Base-by-base conservation (phyloP, 306 rosid species). In the Quercus bicolor region DNA sequence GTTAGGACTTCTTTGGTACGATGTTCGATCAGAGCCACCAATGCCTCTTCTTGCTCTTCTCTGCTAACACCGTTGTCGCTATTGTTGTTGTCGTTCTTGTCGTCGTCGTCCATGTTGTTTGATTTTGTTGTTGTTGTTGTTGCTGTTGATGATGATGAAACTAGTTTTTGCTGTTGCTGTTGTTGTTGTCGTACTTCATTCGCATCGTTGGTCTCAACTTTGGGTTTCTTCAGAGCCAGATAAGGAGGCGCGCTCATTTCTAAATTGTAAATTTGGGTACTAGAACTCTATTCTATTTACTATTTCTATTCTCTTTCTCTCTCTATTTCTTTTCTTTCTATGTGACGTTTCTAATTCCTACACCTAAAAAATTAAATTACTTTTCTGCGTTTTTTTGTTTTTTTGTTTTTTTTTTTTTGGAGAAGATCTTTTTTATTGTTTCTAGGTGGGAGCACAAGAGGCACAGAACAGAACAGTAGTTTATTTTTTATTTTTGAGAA, bases 11-110 rank as follows among this genome's bases (percentile, higher is more conserved):
- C 99, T 56, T 37, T 75, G 60, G 93, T 82, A 5, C 98, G 98
- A 77, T 93, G 97, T 72, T 95, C 97, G 85, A 93, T 90, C 15
- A 95, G 76, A 73, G 97, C 94, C 4, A 93, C 93, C 75, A 95
- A 85, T 51, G 94, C 90, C 84, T 93, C 97, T 21, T 93, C 99
- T 48, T 89, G 96, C 74, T 91, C 97, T 81, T 87, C 84, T 16
- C 70, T 86, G 75, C 80, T 83, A 1, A 51, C 75, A 52, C 14
- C 43, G 53, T 7, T 76, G 60, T 51, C 73, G 55, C 55, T 57
- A 45, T 4, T 40, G 78, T 72, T 57, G 14, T 80, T 28, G 75
- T 75, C 40, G 15, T 83, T 72, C 4, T 52, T 79, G 54, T 69
- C 34, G 76, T 81, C 64, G 10, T 52, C 53, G 3, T 77, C 85